Base-by-base conservation (phyloP, 2,329 filamentous ascomycete species). In the Fusarium drepaniforme region DNA sequence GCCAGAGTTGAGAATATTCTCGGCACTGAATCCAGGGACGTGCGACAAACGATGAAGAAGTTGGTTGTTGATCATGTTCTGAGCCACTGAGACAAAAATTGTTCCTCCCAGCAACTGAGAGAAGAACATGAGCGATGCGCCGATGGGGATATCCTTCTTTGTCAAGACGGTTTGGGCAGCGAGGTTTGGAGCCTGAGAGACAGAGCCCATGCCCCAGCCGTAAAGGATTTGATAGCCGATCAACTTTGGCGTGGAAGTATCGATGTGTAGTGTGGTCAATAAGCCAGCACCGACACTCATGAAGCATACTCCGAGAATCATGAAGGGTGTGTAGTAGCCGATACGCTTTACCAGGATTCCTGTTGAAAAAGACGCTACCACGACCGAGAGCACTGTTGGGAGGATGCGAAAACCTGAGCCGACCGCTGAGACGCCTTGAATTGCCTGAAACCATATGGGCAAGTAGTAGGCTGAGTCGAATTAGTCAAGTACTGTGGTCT, bases 371-470 rank as follows among this genome's bases (percentile, higher is more conserved):
- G 75, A 75, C 5, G 75, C 72, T 28, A 79, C 35, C 37, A 82
- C 77, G 35, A 80, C 74, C 12, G 79, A 73, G 9, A 82, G 68
- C 8, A 82, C 71, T 1, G 79, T 68, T 8, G 81, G 80, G 2
- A 83, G 74, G 3, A 78, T 70, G 16, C 75, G 75, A 40, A 82
- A 79, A n/a, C 81, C 81, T 0, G 79, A 79, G 4, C 80, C 46
- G 2, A 82, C 69, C 21, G 81, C 80, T 3, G 78, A 73, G 21
- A 73, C 68, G 11, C 80, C 85, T 62, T 85, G 79, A 56, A 87
- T 84, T 13, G 84, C 85, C 70, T 88, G 87, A 77, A 88, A 89
- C 85, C 86, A 90, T 65, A 89, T 82, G 13, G 87, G 86, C 6
- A 89, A 79, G 74, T 84, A 88, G 77, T 87, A 87, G 6, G 84